Conservation (phyloP, 192 early-diverging fungal genomes). For the Cladochytrium replicatum region DNA sequence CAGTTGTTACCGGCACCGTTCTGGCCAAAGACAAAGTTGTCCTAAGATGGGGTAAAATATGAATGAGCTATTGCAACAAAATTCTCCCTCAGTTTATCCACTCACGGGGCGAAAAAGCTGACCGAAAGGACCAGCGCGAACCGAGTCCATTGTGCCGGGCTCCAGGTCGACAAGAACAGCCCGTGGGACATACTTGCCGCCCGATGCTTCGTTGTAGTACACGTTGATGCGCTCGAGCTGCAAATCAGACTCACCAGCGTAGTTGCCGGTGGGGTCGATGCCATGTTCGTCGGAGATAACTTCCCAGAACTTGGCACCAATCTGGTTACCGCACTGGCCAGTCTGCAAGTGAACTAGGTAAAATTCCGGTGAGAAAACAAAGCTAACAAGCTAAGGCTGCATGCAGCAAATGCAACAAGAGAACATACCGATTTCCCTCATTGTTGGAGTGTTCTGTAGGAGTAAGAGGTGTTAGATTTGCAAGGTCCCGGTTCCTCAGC, state of each 20-base stretch:
- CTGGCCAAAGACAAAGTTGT: conserved; percentile 94
- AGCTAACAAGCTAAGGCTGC: too few species aligned
- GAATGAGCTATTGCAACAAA: conserved; percentile 64
- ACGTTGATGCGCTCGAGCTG: conserved; percentile 74
- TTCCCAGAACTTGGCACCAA: conserved; percentile 82
- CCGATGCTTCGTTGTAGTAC: conserved; percentile 63
- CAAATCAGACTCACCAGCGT: conserved; percentile 44
- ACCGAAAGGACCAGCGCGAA: conserved; percentile 56
- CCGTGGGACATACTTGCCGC: conserved; percentile 63
- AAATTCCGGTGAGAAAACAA: too few species aligned
- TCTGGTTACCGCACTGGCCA: conserved; percentile 24
- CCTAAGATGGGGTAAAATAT: conserved; percentile 27
- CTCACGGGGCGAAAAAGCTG: conserved; percentile 80
- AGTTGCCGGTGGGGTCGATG: conserved; percentile 49
- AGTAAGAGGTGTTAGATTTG: too few species aligned
- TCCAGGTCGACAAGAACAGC: conserved; percentile 73
- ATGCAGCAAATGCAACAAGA: too few species aligned
- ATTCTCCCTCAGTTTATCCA: conserved; percentile 68
- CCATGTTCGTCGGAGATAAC: conserved; percentile 74
- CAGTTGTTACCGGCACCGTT: conserved; percentile 98
- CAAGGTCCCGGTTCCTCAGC: too few species aligned
- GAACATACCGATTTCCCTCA: too few species aligned
- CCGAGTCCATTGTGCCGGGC: conserved; percentile 70
- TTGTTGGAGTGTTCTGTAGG: too few species aligned
- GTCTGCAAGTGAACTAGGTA: conserved; percentile 28